Evolutionary conservation across 2,329 filamentous ascomycete genomes (phyloP).

Genomic region (Ascochyta lentis): DNA sequence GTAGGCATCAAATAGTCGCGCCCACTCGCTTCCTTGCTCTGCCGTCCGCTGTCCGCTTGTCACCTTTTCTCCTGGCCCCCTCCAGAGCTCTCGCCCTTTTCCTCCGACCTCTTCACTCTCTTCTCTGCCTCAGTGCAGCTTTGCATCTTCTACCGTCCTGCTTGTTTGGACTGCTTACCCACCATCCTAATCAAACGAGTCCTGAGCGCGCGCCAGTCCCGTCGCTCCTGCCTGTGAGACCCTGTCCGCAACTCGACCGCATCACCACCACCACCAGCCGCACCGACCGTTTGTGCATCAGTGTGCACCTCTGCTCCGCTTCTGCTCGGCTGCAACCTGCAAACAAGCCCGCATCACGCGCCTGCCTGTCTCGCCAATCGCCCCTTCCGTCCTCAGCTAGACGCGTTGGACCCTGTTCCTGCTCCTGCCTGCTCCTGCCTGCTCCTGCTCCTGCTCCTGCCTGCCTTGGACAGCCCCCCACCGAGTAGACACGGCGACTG

Average conservation of each 20-base stretch:
- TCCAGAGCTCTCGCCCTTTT: constrained; percentile 56
- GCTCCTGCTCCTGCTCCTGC: not conserved
- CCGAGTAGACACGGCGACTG: constrained; percentile 24
- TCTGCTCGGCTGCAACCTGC: constrained; percentile 19
- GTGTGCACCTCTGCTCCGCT: constrained; percentile 20
- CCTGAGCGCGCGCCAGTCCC: constrained; percentile 47
- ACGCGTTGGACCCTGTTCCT: constrained; percentile 19
- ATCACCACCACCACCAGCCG: constrained; percentile 22
- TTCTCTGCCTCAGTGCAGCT: constrained; percentile 50
- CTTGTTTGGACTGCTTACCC: constrained; percentile 31
- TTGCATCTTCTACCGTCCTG: constrained; percentile 48
- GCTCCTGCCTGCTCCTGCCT: no score
- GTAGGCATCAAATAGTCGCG: constrained; percentile 27
- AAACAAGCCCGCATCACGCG: constrained; percentile 15
- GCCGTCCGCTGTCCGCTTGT: constrained; percentile 67
- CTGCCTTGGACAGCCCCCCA: constrained; percentile 12
- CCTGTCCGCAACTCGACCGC: constrained; percentile 34
- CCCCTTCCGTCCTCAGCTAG: constrained; percentile 26
- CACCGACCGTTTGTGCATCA: constrained; percentile 32
- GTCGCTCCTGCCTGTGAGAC: constrained; percentile 42
- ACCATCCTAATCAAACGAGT: constrained; percentile 42
- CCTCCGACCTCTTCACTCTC: constrained; percentile 60
- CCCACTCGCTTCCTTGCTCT: constrained; percentile 56
- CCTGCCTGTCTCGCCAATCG: constrained; percentile 19
- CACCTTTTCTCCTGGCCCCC: constrained; percentile 41